Evolutionary conservation across 2,329 filamentous ascomycete genomes (phyloP), one percentile per base, ranked within the genome.

Genomic region (Trichophyton mentagrophytes): DNA sequence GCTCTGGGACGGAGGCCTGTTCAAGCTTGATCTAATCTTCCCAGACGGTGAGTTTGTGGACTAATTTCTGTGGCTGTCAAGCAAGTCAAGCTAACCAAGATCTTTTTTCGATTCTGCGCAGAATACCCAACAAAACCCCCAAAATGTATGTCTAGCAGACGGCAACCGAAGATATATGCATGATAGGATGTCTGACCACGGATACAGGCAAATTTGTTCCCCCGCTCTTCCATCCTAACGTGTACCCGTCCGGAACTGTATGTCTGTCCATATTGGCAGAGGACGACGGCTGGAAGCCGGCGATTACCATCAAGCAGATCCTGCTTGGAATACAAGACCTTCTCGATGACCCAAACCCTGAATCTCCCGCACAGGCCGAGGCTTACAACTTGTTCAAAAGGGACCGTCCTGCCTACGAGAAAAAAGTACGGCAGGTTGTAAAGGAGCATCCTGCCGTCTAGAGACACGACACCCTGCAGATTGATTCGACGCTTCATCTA

Each of bases 61-160:
- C 46, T 51, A 3, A 20, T 22, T 22, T 17, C 20, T 27, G 22
- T 25, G 20, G 60, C 40, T 2, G 20, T 6, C 6, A 22, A 49
- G 13, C 17, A 49, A 9, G 3, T 57, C 13, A 63, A 22, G 20
- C 46, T 51, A 15, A 51, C 46, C 11, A 17, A n/a, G 3, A 5
- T 6, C 13, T 51, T 22, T 27, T 13, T 25, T n/a, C n/a, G 44
- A 11, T 3, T 60, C 8, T 53, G 38, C 65, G 65, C 69, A 96
- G 93, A 99, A 70, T 99, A 99, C 74, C 93, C 93, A 15, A 99
- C 95, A 58, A 99, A 99, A 76, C 93, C 93, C 36, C 93, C 93
- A 1, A 99, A 99, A 78, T 99, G 93, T 96, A 84, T 74, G 87
- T n/a, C 6, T 1, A 25, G 3, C 6, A 38, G 20, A 51, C 44